A percentile compares a stretch with the other conserved stretches of the same genome.
phyloP scores from a whole-genome alignment of 441 rosid species.

The Adansonia gregorii region DNA sequence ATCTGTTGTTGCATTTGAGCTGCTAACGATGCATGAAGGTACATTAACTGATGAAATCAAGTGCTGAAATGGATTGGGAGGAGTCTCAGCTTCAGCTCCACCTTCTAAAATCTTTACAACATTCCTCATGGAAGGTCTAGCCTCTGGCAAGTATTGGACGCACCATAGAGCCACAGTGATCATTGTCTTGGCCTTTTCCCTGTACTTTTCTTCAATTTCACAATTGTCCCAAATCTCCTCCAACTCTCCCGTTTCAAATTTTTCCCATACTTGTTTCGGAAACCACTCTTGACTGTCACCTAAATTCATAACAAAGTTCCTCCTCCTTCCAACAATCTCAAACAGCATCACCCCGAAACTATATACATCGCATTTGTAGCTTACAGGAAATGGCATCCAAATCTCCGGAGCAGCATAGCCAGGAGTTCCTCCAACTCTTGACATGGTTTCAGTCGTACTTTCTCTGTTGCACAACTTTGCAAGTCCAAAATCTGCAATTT shows the following conservation, averaged over 20 bases:
- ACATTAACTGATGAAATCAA: not conserved
- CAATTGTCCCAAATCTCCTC: constrained; percentile 7
- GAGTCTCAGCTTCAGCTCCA: not conserved
- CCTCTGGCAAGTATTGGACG: constrained; percentile 22
- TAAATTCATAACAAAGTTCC: not conserved
- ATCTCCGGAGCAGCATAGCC: constrained; percentile 1
- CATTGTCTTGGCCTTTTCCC: constrained; percentile 11
- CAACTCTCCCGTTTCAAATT: not conserved
- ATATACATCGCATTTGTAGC: not conserved
- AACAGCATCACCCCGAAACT: not conserved
- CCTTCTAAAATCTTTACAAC: constrained; percentile 15
- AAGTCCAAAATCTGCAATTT: constrained; percentile 2
- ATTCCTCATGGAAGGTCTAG: not conserved
- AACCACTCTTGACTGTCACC: constrained; percentile 17
- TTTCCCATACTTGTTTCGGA: not conserved
- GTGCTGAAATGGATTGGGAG: constrained; percentile 15
- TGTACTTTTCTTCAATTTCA: not conserved
- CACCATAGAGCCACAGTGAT: not conserved
- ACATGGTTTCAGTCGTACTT: not conserved
- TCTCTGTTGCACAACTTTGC: constrained; percentile 8
- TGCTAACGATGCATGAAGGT: not conserved
- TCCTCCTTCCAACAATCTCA: not conserved
- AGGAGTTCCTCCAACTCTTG: not conserved
- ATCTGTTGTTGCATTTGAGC: not conserved
- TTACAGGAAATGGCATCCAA: not conserved